Evolutionary conservation across 345 rosid genomes (phyloP).

Genomic region (Brassica carinata): DNA sequence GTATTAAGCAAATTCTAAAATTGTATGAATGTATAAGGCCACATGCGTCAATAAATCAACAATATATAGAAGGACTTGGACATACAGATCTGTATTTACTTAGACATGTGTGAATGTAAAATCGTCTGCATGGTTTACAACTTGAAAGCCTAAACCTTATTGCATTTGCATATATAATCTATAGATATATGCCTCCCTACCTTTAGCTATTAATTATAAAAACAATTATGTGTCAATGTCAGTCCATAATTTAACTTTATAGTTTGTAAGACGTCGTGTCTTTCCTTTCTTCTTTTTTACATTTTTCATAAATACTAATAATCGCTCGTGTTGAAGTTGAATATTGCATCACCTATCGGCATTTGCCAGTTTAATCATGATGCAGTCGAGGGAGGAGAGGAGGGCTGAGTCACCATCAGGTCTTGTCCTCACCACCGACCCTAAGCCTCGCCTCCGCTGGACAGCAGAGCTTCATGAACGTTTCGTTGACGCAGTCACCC

Average conservation of each 20-base stretch:
- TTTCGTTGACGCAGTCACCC: conserved; percentile 83
- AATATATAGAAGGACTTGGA: conserved; percentile 4
- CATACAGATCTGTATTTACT: neutral
- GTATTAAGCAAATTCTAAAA: neutral
- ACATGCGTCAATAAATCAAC: conserved; percentile 13
- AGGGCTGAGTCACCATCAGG: conserved; percentile 52
- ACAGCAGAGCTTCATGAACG: conserved; percentile 90
- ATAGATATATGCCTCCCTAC: neutral
- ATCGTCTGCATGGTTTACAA: conserved; percentile 33
- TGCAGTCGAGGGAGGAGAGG: conserved; percentile 40
- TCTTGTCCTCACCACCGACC: conserved; percentile 85
- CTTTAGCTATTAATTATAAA: neutral
- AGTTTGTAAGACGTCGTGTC: conserved; percentile 17
- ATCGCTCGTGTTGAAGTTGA: conserved; percentile 25
- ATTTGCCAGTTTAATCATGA: conserved; percentile 15
- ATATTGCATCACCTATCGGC: conserved; percentile 18
- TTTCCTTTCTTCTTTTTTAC: neutral
- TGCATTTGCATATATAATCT: neutral
- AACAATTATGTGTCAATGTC: conserved; percentile 7
- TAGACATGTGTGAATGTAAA: conserved; percentile 25
- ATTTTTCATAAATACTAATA: conserved; percentile 35
- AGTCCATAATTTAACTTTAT: neutral
- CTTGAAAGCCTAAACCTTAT: conserved; percentile 26
- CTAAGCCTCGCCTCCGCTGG: conserved; percentile 94
- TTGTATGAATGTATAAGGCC: conserved; percentile 13